Evolutionary conservation across 1,284 basidiomycete genomes (phyloP).

Genomic region (Amylostereum chailletii): DNA sequence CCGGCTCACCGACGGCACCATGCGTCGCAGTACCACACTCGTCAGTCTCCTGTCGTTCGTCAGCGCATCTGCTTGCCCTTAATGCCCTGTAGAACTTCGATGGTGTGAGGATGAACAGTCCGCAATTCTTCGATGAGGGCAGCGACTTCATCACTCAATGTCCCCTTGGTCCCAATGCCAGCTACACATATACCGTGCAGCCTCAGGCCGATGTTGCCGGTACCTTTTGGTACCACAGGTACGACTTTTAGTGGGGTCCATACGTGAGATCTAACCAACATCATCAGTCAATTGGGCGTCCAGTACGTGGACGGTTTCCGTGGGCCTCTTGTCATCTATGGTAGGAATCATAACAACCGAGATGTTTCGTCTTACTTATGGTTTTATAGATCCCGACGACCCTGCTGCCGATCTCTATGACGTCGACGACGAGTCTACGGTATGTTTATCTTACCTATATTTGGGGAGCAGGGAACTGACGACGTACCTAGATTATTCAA

Average conservation of each 20-base stretch:
- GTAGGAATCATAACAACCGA: neutral
- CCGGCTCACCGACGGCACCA: neutral
- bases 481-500: neutral
- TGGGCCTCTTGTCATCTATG: neutral
- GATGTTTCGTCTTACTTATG: too few relatives aligned
- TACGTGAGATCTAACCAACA: too few relatives aligned
- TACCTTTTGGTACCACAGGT: neutral
- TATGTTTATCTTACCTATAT: neutral
- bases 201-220: neutral
- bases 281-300: constrained; percentile 4
- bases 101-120: neutral
- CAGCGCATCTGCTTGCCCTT: neutral
- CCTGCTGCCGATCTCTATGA: neutral
- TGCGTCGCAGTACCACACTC: neutral
- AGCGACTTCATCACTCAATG: constrained; percentile 14
- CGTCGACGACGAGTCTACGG: neutral
- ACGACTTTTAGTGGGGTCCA: neutral
- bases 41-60: neutral
- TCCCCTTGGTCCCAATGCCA: constrained; percentile 12
- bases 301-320: constrained; percentile 2
- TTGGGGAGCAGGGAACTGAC: neutral
- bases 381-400: neutral
- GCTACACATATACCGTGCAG: constrained; percentile 12
- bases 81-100: neutral
- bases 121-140: constrained; percentile 1